Evolutionary conservation across 2,329 filamentous ascomycete species (phyloP).

Genomic region (Cladosporium cucumerinum): DNA sequence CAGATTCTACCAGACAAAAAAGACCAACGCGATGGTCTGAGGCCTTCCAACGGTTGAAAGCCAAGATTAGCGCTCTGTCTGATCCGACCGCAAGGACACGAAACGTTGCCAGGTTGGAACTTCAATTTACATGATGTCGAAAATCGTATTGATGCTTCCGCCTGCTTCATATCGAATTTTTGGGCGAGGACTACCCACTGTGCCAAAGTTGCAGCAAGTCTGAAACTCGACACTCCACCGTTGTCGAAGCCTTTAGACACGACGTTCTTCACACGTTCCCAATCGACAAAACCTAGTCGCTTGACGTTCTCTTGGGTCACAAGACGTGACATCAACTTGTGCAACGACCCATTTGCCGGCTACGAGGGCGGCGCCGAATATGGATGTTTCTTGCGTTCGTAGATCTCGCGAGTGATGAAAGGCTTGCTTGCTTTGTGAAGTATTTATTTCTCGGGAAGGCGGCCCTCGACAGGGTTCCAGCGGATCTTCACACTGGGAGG

Average conservation of each 20-base stretch:
- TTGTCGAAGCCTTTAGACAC: slow-evolving; percentile 3
- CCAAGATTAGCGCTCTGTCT: background rate
- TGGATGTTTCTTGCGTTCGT: slow-evolving; percentile 25
- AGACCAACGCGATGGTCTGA: background rate
- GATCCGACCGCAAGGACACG: background rate
- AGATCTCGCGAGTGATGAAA: slow-evolving; percentile 28
- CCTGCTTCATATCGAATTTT: background rate
- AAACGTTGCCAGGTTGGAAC: background rate
- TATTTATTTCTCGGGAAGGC: slow-evolving; percentile 26
- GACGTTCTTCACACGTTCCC: slow-evolving; percentile 15
- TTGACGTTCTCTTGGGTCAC: slow-evolving; percentile 27
- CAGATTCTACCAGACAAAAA: background rate
- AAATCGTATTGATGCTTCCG: background rate
- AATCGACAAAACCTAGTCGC: slow-evolving; percentile 30
- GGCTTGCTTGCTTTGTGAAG: slow-evolving; percentile 27
- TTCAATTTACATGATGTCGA: background rate
- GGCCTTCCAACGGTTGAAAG: background rate
- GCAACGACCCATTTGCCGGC: slow-evolving; percentile 22
- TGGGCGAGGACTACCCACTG: slow-evolving; percentile 1
- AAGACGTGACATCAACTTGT: slow-evolving; percentile 20
- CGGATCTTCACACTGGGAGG: slow-evolving; percentile 33
- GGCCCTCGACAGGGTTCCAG: slow-evolving; percentile 1
- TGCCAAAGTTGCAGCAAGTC: background rate
- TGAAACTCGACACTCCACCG: background rate
- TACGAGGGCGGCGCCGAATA: slow-evolving; percentile 26